Evolutionary conservation across 306 rosid species (phyloP).

Genomic region (Cyclanthera cordifolia): DNA sequence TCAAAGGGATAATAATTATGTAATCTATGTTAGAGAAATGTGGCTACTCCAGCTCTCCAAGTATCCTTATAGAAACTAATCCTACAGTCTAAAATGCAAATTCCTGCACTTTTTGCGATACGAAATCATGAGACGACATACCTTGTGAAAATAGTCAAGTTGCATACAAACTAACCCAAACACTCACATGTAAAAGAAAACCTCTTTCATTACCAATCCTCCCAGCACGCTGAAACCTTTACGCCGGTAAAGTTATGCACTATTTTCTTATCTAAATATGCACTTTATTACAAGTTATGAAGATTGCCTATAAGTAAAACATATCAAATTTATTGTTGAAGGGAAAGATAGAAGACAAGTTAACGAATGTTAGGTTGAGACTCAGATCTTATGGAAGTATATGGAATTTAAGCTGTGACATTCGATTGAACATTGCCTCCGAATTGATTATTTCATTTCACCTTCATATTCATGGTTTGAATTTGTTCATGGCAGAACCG

Average conservation of each 20-base stretch:
- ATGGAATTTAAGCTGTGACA: background rate
- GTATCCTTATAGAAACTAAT: background rate
- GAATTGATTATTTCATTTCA: too few species aligned
- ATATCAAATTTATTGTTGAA: background rate
- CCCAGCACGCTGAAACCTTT: too few species aligned
- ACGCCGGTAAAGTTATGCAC: too few species aligned
- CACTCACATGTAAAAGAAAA: too few species aligned
- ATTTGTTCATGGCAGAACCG: constrained; percentile 49
- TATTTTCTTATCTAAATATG: too few species aligned
- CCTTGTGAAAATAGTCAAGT: too few species aligned
- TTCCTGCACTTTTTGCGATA: background rate
- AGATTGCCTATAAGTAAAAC: background rate
- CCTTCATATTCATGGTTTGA: background rate
- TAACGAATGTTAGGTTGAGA: too few species aligned
- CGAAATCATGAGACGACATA: background rate
- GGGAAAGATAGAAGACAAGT: background rate
- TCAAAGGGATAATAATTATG: background rate
- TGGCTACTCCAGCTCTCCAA: background rate
- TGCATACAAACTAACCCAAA: too few species aligned
- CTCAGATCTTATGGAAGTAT: background rate
- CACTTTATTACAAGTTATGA: too few species aligned
- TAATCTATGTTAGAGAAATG: background rate
- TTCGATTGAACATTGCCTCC: too few species aligned
- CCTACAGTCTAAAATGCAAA: background rate
- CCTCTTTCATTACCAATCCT: too few species aligned